Conservation (phyloP, 1,139 yeast genomes). For the Pichia sp. region DNA sequence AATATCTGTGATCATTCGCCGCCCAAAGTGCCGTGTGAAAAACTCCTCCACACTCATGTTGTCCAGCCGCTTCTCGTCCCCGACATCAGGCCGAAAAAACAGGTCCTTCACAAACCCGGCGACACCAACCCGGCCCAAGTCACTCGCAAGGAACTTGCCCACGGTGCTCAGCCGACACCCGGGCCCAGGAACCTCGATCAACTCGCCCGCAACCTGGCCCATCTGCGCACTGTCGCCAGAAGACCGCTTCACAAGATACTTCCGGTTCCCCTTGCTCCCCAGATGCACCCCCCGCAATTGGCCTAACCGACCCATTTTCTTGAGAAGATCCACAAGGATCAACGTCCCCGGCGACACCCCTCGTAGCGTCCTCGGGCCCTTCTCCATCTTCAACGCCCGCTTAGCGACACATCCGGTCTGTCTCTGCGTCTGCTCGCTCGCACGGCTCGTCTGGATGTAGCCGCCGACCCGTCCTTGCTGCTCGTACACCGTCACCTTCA, state of each 20-base stretch:
- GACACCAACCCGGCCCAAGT: conserved; percentile 35
- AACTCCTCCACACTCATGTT: conserved; percentile 50
- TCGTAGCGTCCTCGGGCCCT: conserved; percentile 72
- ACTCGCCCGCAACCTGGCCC: conserved; percentile 28
- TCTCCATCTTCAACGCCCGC: conserved; percentile 40
- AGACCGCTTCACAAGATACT: conserved; percentile 44
- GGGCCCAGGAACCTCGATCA: conserved; percentile 52
- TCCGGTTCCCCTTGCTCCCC: conserved; percentile 54
- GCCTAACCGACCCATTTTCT: conserved; percentile 39
- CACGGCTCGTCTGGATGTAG: conserved; percentile 56
- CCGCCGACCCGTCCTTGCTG: conserved; percentile 61
- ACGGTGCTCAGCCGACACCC: conserved; percentile 34
- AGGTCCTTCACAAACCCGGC: conserved; percentile 42
- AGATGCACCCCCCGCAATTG: conserved; percentile 48
- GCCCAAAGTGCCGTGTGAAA: conserved; percentile 66
- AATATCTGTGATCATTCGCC: conserved; percentile 53
- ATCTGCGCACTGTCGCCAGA: conserved; percentile 20
- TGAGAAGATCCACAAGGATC: conserved; percentile 54
- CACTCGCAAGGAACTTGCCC: conserved; percentile 41
- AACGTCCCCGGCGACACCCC: conserved; percentile 65
- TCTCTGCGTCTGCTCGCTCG: conserved; percentile 1
- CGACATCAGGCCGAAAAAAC: conserved; percentile 31
- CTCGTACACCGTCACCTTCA: conserved; percentile 62
- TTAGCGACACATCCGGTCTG: conserved; percentile 23
- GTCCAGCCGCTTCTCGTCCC: conserved; percentile 8